A percentile compares a stretch with the other conserved stretches of the same genome.
phyloP scores from a whole-genome alignment of 2,329 filamentous ascomycete genomes.

The Capronia epimyces region DNA sequence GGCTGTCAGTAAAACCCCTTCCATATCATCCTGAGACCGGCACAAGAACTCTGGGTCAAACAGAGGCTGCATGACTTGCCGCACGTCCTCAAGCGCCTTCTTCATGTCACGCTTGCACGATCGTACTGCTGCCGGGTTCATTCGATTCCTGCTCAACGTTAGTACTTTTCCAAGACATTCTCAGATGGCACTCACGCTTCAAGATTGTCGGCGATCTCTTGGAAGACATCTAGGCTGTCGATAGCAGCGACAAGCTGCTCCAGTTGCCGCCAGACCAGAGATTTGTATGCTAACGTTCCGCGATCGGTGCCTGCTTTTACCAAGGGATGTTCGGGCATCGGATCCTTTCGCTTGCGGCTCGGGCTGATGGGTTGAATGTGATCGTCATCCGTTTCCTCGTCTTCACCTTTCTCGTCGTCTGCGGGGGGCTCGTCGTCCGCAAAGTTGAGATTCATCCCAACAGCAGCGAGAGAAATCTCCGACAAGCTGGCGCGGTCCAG shows the following conservation, averaged over 20 bases:
- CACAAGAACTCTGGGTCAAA: constrained; percentile 59
- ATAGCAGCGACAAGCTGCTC: constrained; percentile 62
- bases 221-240: constrained; percentile 63
- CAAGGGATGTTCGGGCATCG: constrained; percentile 29
- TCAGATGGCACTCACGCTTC: constrained; percentile 36
- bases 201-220: constrained; percentile 48
- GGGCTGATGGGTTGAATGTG: constrained; percentile 28
- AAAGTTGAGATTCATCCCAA: constrained; percentile 35
- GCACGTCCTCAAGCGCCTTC: constrained; percentile 50
- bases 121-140: constrained; percentile 38
- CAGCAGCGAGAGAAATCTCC: constrained; percentile 39
- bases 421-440: constrained; percentile 26
- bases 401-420: constrained; percentile 24
- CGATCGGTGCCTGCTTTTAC: constrained; percentile 37
- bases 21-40: constrained; percentile 41
- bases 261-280: constrained; percentile 61
- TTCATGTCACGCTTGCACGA: constrained; percentile 54
- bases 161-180: constrained; percentile 8
- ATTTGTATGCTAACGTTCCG: constrained; percentile 49
- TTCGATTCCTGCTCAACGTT: constrained; percentile 21
- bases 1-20: constrained; percentile 55
- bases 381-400: constrained; percentile 30
- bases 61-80: constrained; percentile 56
- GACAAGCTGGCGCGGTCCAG: constrained; percentile 48
- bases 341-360: constrained; percentile 28